Conservation (phyloP, 2,329 filamentous ascomycete genomes). For the Metarhizium robertsii region DNA sequence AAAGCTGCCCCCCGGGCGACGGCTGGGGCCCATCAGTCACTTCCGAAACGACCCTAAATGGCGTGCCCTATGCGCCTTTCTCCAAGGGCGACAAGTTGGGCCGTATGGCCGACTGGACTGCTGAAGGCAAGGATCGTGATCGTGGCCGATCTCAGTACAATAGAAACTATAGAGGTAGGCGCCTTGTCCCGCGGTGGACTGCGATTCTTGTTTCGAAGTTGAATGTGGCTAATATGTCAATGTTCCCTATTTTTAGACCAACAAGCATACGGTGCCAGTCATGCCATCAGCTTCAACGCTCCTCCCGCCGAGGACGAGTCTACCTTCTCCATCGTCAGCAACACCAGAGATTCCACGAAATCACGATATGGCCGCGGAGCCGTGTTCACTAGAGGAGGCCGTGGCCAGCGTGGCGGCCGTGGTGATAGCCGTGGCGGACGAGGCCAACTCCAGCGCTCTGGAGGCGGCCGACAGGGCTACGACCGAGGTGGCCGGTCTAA, state of each 20-base stretch:
- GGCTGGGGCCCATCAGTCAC: slow-evolving; percentile 83
- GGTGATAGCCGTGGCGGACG: slow-evolving; percentile 52
- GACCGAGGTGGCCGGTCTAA: slow-evolving; percentile 64
- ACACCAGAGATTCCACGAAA: slow-evolving; percentile 78
- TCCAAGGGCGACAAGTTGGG: slow-evolving; percentile 98
- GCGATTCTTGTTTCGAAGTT: background rate
- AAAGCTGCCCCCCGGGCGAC: slow-evolving; percentile 63
- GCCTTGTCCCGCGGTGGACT: background rate
- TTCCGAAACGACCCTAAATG: slow-evolving; percentile 80
- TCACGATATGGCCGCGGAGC: slow-evolving; percentile 82
- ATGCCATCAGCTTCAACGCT: slow-evolving; percentile 78
- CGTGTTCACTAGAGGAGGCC: slow-evolving; percentile 71
- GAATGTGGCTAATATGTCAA: background rate
- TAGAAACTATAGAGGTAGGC: slow-evolving; percentile 79
- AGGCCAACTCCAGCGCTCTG: slow-evolving; percentile 60
- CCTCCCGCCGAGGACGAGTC: slow-evolving; percentile 92
- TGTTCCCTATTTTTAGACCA: slow-evolving; percentile 52
- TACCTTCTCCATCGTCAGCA: slow-evolving; percentile 96
- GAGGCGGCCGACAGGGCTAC: slow-evolving; percentile 61
- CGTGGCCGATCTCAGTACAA: slow-evolving; percentile 80
- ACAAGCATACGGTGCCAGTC: slow-evolving; percentile 90
- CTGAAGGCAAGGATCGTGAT: slow-evolving; percentile 78
- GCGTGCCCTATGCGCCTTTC: slow-evolving; percentile 94
- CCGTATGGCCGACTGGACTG: slow-evolving; percentile 97
- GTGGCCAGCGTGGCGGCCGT: slow-evolving; percentile 66